Conservation (phyloP, 768 basidiomycete genomes). For the Serpula lacrymans region DNA sequence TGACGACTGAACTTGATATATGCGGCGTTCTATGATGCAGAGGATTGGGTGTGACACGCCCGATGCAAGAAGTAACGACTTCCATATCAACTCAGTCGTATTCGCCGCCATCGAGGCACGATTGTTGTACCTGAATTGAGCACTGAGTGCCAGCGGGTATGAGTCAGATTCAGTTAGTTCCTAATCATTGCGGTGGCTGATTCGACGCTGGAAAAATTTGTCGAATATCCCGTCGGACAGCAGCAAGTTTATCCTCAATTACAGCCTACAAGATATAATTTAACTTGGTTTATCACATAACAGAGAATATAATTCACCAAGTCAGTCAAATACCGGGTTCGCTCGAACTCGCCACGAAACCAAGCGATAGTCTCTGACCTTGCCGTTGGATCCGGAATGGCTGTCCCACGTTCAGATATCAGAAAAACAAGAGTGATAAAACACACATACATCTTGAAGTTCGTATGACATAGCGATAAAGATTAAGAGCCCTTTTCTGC, state of each 20-base stretch:
- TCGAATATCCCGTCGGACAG: slow-evolving; percentile 57
- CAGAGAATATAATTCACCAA: slow-evolving; percentile 34
- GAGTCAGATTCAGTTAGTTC: no score
- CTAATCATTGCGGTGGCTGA: neutral
- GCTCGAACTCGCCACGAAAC: slow-evolving; percentile 72
- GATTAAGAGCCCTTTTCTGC: slow-evolving; percentile 51
- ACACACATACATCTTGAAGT: slow-evolving; percentile 55
- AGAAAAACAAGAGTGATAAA: slow-evolving; percentile 1
- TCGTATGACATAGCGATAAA: slow-evolving; percentile 69
- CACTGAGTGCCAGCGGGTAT: no score
- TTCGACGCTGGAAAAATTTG: slow-evolving; percentile 48
- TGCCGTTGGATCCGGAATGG: slow-evolving; percentile 56
- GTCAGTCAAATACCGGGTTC: slow-evolving; percentile 55
- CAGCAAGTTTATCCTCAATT: slow-evolving; percentile 60
- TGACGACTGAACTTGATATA: no score
- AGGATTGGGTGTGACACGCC: no score
- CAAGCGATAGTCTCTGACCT: slow-evolving; percentile 67
- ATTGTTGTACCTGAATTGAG: no score
- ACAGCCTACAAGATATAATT: slow-evolving; percentile 34
- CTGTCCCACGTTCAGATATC: slow-evolving; percentile 30
- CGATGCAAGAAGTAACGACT: no score
- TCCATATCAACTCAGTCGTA: no score
- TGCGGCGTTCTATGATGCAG: no score
- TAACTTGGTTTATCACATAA: no score
- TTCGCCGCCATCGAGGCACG: no score